A percentile compares a stretch with the other conserved stretches of the same genome.
phyloP scores from a whole-genome alignment of 495 filamentous ascomycete genomes.

The Podospora comata region DNA sequence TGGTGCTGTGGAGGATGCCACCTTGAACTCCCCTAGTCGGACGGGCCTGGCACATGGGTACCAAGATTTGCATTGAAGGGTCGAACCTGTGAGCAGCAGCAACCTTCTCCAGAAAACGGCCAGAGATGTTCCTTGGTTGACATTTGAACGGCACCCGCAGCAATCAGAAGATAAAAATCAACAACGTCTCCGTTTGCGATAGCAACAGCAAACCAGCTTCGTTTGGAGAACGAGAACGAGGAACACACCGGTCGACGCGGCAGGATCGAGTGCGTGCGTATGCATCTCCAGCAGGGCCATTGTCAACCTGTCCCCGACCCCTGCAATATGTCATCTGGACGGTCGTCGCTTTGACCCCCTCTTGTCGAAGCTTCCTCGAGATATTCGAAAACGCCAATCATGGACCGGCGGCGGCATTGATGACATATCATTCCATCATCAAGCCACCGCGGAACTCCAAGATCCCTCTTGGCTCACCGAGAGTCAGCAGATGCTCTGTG shows the following conservation, averaged over 20 bases:
- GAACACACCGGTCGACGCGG: too few relatives aligned
- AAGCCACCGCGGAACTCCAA: slow-evolving; percentile 16
- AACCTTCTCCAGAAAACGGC: slow-evolving; percentile 12
- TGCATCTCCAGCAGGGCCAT: neutral
- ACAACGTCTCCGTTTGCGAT: neutral
- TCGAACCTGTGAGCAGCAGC: slow-evolving; percentile 9
- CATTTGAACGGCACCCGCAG: slow-evolving; percentile 5
- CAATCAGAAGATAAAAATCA: slow-evolving; percentile 1
- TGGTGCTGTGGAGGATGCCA: neutral
- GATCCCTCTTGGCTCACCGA: neutral
- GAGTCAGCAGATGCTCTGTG: slow-evolving; percentile 9
- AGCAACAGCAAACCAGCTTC: neutral
- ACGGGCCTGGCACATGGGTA: slow-evolving; percentile 7
- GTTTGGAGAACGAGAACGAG: neutral
- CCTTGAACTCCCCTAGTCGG: neutral
- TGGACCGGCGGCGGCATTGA: slow-evolving; percentile 13
- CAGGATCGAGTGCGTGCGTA: too few relatives aligned
- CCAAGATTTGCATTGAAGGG: slow-evolving; percentile 11
- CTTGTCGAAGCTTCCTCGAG: slow-evolving; percentile 35
- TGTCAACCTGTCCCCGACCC: neutral
- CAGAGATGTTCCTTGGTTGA: slow-evolving; percentile 5
- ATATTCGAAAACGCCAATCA: slow-evolving; percentile 35
- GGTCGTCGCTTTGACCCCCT: slow-evolving; percentile 10
- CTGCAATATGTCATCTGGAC: neutral
- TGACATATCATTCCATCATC: slow-evolving; percentile 27